Conservation (phyloP, 768 basidiomycete species). For the Boletus speciosus region DNA sequence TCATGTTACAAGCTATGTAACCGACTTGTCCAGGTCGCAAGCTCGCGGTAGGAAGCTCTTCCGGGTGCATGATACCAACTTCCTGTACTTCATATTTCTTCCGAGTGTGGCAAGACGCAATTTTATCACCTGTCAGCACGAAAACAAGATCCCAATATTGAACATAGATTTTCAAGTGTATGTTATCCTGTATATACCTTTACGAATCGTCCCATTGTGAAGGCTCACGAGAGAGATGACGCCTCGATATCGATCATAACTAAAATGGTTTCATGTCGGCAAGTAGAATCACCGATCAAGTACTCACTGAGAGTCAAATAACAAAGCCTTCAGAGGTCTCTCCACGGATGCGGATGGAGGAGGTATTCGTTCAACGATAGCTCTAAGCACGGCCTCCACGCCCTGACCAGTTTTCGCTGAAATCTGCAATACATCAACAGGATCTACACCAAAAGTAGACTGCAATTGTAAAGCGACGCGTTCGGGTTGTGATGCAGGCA, state of each 20-base stretch:
- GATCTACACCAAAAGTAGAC: conserved; percentile 77
- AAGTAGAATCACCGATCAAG: not conserved
- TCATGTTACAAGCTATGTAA: conserved; percentile 95
- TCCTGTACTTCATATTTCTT: conserved; percentile 90
- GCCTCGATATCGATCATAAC: conserved; percentile 93
- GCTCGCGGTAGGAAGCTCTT: conserved; percentile 69
- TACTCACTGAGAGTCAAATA: conserved; percentile 89
- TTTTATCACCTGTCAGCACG: conserved; percentile 70
- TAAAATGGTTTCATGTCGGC: conserved; percentile 30
- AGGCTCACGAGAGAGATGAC: conserved; percentile 90
- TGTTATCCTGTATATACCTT: conserved; percentile 47
- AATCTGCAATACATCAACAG: conserved; percentile 69
- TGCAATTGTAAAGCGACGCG: conserved; percentile 78
- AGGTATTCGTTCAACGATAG: conserved; percentile 82
- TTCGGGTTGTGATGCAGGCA: conserved; percentile 84
- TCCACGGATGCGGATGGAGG: conserved; percentile 58
- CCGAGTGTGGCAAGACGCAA: conserved; percentile 77
- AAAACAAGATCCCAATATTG: not conserved
- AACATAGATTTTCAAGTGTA: not conserved
- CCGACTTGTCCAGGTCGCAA: conserved; percentile 82
- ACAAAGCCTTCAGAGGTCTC: conserved; percentile 71
- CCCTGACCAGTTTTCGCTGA: conserved; percentile 93
- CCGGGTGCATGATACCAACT: conserved; percentile 86
- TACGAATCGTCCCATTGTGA: conserved; percentile 73
- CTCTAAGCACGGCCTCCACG: conserved; percentile 70